phyloP scores from a whole-genome alignment of 1,284 basidiomycete species.

The Fistulina hepatica region DNA sequence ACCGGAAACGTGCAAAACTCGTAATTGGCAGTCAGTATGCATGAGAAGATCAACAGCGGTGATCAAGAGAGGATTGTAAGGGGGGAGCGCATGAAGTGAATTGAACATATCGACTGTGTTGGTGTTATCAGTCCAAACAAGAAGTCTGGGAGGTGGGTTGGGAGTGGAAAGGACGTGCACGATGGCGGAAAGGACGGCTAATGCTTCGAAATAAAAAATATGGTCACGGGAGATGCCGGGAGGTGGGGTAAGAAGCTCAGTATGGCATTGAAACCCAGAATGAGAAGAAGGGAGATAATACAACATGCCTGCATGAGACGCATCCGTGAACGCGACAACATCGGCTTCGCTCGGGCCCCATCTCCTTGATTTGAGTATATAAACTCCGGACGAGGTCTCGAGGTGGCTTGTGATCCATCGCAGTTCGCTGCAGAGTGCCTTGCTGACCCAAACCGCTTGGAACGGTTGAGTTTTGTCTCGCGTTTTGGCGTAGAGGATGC shows the following conservation, averaged over 20 bases:
- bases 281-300: slow-evolving; percentile 1
- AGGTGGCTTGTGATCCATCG: slow-evolving; percentile 25
- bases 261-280: slow-evolving; percentile 22
- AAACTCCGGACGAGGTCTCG: slow-evolving; percentile 15
- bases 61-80: slow-evolving; percentile 24
- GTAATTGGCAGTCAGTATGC: slow-evolving; percentile 9
- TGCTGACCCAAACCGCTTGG: slow-evolving; percentile 20
- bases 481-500: slow-evolving; percentile 10
- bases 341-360: slow-evolving; percentile 20
- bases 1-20: slow-evolving; percentile 6
- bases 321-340: slow-evolving; percentile 12
- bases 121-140: slow-evolving; percentile 24
- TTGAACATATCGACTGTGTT: slow-evolving; percentile 28
- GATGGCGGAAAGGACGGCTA: slow-evolving; percentile 18
- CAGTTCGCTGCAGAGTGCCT: slow-evolving; percentile 17
- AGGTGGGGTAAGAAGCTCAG: too few species aligned
- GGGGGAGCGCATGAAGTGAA: slow-evolving; percentile 16
- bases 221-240: too few species aligned
- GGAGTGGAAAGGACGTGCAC: background rate
- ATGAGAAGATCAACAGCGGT: slow-evolving; percentile 21
- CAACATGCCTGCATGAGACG: background rate
- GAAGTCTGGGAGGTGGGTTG: slow-evolving; percentile 5
- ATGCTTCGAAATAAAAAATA: slow-evolving; percentile 25
- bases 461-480: background rate
- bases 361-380: slow-evolving; percentile 17